Base-by-base conservation (phyloP, 768 basidiomycete species). In the Roridomyces roridus region DNA sequence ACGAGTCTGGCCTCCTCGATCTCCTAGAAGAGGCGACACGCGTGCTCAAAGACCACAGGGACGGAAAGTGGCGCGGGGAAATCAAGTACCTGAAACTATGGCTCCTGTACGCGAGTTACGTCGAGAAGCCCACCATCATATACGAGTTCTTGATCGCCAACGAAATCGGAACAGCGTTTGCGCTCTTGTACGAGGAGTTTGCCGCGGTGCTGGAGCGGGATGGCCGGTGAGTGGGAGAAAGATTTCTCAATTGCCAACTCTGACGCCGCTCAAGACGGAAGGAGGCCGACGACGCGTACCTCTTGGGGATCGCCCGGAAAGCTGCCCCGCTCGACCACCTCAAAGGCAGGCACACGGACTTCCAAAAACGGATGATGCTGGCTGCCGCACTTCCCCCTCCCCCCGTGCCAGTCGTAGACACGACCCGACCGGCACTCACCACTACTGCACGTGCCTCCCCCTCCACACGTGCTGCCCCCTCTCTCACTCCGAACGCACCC, bases 11-110 rank as follows among this genome's bases (percentile, higher is more conserved):
- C 28, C 80, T 98, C n/a, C 77, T 98, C 17, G 95, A 96, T 55
- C 79, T 98, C 3, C 74, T 99, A 7, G 97, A 99, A 68, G 91
- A 94, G 67, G 92, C 94, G 15, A 97, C 97, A 1, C 79, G 95
- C 28, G 82, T 87, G 8, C 81, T 98, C 67, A 88, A 94, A 64
- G 87, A 89, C 64, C 78, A 92, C 64, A 80, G 88, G 48, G 87
- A 80, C 24, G 87, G 89, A 0, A 78, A 78, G 58, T 98, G 93
- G 85, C 82, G 81, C 65, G 81, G 78, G 51, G 94, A 98, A 67
- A 68, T 92, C 56, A 86, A 91, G 55, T 97, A 98, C 71, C 81
- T 98, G 51, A 94, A 94, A 68, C 77, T 98, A 15, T 99, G 97
- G 97, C 79, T 94, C 46, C 84, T 94, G 43, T 99, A 98, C 70